Conservation (phyloP, 2,329 filamentous ascomycete species). For the Aspergillus fischeri region DNA sequence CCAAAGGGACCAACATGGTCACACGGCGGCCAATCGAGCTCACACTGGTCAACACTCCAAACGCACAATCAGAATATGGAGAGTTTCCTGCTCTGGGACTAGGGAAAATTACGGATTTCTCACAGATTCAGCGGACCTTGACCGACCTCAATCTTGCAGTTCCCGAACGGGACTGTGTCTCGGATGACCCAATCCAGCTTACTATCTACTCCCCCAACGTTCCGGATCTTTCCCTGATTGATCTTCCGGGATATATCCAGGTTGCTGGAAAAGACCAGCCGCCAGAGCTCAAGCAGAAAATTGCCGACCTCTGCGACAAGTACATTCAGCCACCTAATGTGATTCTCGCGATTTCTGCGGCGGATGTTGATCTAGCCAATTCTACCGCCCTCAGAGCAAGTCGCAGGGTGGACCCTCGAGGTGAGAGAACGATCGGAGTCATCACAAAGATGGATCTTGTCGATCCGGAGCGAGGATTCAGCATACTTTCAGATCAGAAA, state of each 20-base stretch:
- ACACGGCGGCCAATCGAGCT: slow-evolving; percentile 93
- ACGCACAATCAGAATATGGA: slow-evolving; percentile 81
- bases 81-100: slow-evolving; percentile 92
- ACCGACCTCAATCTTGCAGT: slow-evolving; percentile 95
- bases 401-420: slow-evolving; percentile 84
- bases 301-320: slow-evolving; percentile 93
- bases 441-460: slow-evolving; percentile 99
- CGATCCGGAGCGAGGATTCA: slow-evolving; percentile 71
- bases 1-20: slow-evolving; percentile 98
- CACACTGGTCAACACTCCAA: slow-evolving; percentile 90
- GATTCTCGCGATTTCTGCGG: slow-evolving; percentile 93
- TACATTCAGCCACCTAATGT: slow-evolving; percentile 96
- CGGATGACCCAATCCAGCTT: slow-evolving; percentile 93
- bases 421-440: slow-evolving; percentile 96
- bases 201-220: slow-evolving; percentile 94
- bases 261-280: slow-evolving; percentile 90
- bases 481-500: slow-evolving; percentile 80
- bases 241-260: slow-evolving; percentile 95
- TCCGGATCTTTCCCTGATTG: slow-evolving; percentile 90
- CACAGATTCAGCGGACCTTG: slow-evolving; percentile 76
- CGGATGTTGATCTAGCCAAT: slow-evolving; percentile 95
- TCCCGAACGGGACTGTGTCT: slow-evolving; percentile 84
- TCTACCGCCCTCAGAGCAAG: slow-evolving; percentile 89
- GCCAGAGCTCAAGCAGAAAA: slow-evolving; percentile 87
- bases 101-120: slow-evolving; percentile 85